Conservation (phyloP, 2,329 filamentous ascomycete species). For the Talaromyces islandicus region DNA sequence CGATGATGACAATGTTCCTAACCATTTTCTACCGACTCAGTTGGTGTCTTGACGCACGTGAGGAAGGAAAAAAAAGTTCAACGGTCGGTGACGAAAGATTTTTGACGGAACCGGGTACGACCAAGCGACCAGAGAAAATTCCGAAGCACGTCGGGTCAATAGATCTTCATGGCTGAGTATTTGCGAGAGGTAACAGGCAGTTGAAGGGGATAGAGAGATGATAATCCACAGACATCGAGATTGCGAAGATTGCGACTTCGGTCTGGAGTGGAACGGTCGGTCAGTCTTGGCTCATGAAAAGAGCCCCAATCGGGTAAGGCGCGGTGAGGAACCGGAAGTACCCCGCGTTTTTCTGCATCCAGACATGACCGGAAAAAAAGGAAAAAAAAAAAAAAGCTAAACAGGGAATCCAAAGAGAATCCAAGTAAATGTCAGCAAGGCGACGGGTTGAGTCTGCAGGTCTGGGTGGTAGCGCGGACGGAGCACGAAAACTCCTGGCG, state of each 20-base stretch:
- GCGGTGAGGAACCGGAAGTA: slow-evolving; percentile 7
- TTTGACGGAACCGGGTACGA: not conserved
- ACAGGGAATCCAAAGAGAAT: slow-evolving; percentile 1
- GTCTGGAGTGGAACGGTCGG: slow-evolving; percentile 25
- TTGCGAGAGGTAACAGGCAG: slow-evolving; percentile 11
- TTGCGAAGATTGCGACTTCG: slow-evolving; percentile 13
- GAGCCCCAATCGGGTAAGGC: slow-evolving; percentile 10
- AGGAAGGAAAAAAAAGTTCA: slow-evolving; percentile 6
- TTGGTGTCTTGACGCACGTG: not conserved
- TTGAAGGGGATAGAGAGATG: slow-evolving; percentile 5
- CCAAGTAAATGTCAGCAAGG: slow-evolving; percentile 7
- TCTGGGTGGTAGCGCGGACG: slow-evolving; percentile 11
- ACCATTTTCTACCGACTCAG: slow-evolving; percentile 59
- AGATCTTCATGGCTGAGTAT: slow-evolving; percentile 26
- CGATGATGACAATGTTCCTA: slow-evolving; percentile 88
- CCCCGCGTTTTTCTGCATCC: slow-evolving; percentile 5
- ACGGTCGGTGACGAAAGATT: not conserved
- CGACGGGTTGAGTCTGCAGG: slow-evolving; percentile 12
- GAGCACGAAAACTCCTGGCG: slow-evolving; percentile 9
- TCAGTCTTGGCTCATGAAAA: slow-evolving; percentile 14
- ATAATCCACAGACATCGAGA: not conserved
- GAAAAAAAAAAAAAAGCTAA: slow-evolving; percentile 8
- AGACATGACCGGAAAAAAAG: slow-evolving; percentile 4
- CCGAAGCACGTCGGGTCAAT: not conserved
- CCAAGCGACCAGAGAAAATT: not conserved